Percentiles rank a stretch among this genome's conserved stretches.
phyloP scores from a whole-genome alignment of 2,329 filamentous ascomycete species.

The Thielaviopsis populi region DNA sequence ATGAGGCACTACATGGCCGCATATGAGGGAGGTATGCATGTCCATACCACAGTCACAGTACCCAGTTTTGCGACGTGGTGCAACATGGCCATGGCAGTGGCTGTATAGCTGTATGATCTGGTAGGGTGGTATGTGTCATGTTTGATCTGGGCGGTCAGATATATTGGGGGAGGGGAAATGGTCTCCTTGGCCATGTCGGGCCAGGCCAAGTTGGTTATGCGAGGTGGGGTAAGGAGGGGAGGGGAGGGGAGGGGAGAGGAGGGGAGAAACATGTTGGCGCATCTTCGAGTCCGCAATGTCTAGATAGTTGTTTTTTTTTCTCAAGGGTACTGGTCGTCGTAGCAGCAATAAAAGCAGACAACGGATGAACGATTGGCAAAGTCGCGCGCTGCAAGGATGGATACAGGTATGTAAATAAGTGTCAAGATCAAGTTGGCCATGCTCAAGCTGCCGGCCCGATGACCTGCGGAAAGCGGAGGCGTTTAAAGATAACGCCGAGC shows the following conservation, averaged over 20 bases:
- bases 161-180: background rate
- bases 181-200: background rate
- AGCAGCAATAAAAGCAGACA: background rate
- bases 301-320: background rate
- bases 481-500: background rate
- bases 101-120: no score
- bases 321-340: background rate
- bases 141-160: background rate
- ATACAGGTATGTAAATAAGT: no score
- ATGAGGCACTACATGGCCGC: no score
- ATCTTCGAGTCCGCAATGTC: background rate
- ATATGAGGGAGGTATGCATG: no score
- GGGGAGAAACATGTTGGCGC: background rate
- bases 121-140: background rate
- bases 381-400: background rate
- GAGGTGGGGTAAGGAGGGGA: background rate
- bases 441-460: background rate
- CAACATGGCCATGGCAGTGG: background rate
- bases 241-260: background rate
- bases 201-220: background rate
- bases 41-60: background rate
- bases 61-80: background rate
- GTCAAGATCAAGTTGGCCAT: background rate
- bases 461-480: conserved; percentile 12
- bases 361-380: background rate